Conservation (phyloP, 2,329 filamentous ascomycete genomes). For the Penicillium brevicompactum region DNA sequence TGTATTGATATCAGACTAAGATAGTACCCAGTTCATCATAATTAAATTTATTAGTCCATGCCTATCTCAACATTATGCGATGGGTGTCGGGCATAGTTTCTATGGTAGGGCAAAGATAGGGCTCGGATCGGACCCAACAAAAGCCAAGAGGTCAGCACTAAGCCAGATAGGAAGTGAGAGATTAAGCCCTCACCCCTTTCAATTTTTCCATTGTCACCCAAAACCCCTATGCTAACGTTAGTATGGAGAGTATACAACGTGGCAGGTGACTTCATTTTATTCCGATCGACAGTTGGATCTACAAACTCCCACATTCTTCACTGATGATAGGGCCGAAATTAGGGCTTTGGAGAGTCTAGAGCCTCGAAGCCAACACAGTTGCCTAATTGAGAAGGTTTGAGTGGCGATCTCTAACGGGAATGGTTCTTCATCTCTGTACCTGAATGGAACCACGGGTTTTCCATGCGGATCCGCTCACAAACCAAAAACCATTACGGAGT, state of each 20-base stretch:
- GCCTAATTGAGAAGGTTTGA: conserved; percentile 10
- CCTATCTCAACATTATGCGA: too few species aligned
- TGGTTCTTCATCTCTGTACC: not conserved
- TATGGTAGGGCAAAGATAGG: not conserved
- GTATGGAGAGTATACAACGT: not conserved
- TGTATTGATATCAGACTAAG: too few species aligned
- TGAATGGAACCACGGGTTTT: conserved; percentile 1
- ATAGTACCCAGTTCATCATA: too few species aligned
- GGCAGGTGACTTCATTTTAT: not conserved
- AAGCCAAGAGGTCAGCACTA: not conserved
- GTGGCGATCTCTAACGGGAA: conserved; percentile 10
- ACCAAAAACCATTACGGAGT: too few species aligned
- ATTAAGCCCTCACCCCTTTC: not conserved
- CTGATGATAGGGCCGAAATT: not conserved
- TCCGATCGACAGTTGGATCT: not conserved
- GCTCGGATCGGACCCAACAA: not conserved
- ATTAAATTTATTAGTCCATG: too few species aligned
- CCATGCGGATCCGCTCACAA: not conserved
- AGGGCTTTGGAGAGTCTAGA: not conserved
- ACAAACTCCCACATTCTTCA: not conserved
- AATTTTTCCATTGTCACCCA: not conserved
- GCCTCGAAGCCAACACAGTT: not conserved
- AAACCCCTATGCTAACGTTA: not conserved
- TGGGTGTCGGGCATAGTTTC: not conserved
- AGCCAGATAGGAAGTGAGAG: not conserved